Base-by-base conservation (phyloP, 768 basidiomycete species). In the Leccinum uliginosum region DNA sequence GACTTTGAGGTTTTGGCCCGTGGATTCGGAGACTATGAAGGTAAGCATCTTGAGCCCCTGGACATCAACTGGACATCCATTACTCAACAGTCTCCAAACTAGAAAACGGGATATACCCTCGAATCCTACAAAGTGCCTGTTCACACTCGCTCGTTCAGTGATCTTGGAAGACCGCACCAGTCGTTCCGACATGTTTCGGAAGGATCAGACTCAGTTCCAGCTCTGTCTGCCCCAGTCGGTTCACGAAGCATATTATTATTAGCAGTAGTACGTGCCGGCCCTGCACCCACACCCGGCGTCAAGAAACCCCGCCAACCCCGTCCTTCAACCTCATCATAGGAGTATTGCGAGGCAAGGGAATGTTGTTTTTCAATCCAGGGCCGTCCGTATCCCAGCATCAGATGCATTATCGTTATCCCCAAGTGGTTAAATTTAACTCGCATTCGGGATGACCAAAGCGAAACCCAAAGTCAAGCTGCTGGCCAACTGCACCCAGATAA, bases 1-100 rank as follows among this genome's bases (percentile, higher is more conserved):
- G 17, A 94, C 91, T 0, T 72, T 99, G 29, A 78, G 93, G 15
- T 90, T 98, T 67, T 96, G 93, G 91, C 96, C 93, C 0, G 80
- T 98, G 2, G 83, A 85, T 53, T 70, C 76, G 1, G 85, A 88
- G 30, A 79, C 79, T 34, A 83, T 90, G 76, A 79, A 87, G 78
- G 91, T 83, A 61, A 40, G 75, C 38, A 15, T 30, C 12, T 12
- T 38, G 50, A 46, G 11, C 46, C 17, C 23, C 6, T 44, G 6
- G 29, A 26, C 30, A 51, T 17, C 54, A 45, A 5, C 6, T 44
- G 6, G 29, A 26, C 30, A 51, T 17, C 54, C 46, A 5, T n/a
- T 35, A 15, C 54, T 71, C 8, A 69, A 43, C 30, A 23, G 38
- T 10, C 49, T 17, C 29, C 26, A 50, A 23, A 40, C 21, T 56